Evolutionary conservation across 2,329 filamentous ascomycete species (phyloP).

Genomic region (Fusarium papillatum): DNA sequence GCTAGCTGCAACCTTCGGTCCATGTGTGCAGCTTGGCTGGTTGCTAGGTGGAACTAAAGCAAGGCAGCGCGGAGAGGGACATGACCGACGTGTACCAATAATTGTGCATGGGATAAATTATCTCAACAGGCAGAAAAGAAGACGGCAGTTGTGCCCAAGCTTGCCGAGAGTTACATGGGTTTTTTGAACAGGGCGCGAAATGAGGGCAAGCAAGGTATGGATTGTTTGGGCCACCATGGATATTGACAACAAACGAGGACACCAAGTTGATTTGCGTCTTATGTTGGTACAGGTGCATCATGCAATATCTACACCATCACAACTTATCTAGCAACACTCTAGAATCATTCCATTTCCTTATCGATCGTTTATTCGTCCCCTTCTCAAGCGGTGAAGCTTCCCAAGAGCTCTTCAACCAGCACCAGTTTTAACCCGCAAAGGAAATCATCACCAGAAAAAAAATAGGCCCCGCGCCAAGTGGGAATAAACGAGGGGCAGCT

Average conservation of each 20-base stretch:
- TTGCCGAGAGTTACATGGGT: conserved; percentile 3
- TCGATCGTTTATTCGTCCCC: neutral
- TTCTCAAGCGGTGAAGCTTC: conserved; percentile 15
- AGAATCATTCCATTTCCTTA: neutral
- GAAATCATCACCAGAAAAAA: conserved; percentile 28
- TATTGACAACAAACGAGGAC: neutral
- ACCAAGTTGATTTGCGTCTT: neutral
- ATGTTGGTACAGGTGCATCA: neutral
- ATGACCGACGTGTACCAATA: neutral
- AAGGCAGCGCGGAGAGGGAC: neutral
- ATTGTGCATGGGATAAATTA: conserved; percentile 1
- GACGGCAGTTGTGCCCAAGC: neutral
- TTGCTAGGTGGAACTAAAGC: neutral
- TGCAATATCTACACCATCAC: neutral
- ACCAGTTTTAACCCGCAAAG: conserved; percentile 20
- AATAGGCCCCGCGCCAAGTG: conserved; percentile 38
- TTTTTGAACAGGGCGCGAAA: neutral
- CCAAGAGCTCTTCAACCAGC: conserved; percentile 3
- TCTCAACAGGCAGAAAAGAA: neutral
- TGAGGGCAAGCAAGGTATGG: neutral
- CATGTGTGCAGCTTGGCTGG: neutral
- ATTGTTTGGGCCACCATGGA: conserved; percentile 1
- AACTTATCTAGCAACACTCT: neutral
- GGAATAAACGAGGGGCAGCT: conserved; percentile 37
- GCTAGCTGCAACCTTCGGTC: neutral